Base-by-base conservation (phyloP, 2,329 filamentous ascomycete genomes). In the Neocucurbitaria cava region DNA sequence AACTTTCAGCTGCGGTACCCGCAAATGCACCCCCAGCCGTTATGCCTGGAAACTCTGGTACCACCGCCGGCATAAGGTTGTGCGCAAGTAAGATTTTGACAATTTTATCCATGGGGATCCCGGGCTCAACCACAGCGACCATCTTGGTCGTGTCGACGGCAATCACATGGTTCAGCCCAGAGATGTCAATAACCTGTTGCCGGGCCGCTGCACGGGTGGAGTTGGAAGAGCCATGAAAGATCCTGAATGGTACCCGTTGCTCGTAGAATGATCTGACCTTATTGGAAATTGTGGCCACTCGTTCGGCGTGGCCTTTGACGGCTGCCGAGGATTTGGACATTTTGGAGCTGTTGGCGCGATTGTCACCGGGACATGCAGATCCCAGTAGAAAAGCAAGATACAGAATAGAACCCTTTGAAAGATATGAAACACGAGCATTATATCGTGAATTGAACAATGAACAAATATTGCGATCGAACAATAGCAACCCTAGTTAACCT, bases 41-140 rank as follows among this genome's bases (percentile, higher is more conserved):
- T 56, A 88, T 89, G 0, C 85, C 85, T 82, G 0, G 86, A 84
- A 54, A 89, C 58, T 89, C 87, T 81, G 88, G 87, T 3, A 89
- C 85, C 0, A 89, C 85, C 38, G 13, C 20, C 10, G 51, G 43
- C 1, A 89, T 73, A 0, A 89, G 75, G 0, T 82, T 81, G 41
- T 83, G 65, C 6, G 75, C 70, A 40, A 86, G 62, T 0, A 85
- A 85, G 0, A 79, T 82, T 49, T 81, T 78, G 0, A 88, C 79
- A 0, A 89, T 76, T 0, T 75, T 72, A 49, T 87, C 85, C 85
- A 89, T 89, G 0, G 85, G 78, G 2, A 89, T 86, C 55, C 88
- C 89, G 0, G 86, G 85, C 64, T 89, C 86, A 1, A 87, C 85
- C 0, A 84, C 62, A 42, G 76, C 78, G 24, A 75, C 80, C 43